Base-by-base conservation (phyloP, 148 eudicot species). In the Fallopia convolvulus region DNA sequence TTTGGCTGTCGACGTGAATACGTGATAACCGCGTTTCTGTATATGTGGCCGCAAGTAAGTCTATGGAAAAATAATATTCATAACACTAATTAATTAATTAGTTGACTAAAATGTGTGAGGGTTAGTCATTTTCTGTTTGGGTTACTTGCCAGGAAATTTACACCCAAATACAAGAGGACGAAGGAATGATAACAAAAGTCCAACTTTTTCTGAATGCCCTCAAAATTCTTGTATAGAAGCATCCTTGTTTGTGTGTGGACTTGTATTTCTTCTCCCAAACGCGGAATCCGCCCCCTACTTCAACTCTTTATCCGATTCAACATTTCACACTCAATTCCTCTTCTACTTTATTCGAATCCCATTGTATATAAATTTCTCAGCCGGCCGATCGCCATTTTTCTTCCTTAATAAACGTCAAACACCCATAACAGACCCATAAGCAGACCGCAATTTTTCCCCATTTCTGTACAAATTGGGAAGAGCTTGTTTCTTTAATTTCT, bases 331-430 rank as follows among this genome's bases (percentile, higher is more conserved):
- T 13, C 72, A 63, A 26, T 26, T 63, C 61, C 20, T 39, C 32
- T 39, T 11, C 36, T 30, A 2, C 70, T 20, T 20, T 23, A 26
- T 61, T 61, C 33, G 13, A 6, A 20, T 30, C 4, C 11, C 2
- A 30, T 68, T 15, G 72, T 68, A 68, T 68, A 68, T 68, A 68
- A 68, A 68, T 36, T 68, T 39, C 20, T 39, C 72, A 32, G 9
- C 8, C 14, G 1, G 32, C 30, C 65, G 65, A 58, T 21, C 11
- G 65, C 65, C 23, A 20, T 58, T 9, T 44, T 58, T 58, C 65
- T 20, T 58, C 30, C 65, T 20, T 23, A 23, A 32, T 63, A 26
- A 9, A 9, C 40, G 18, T 30, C 36, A 11, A 36, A 63, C 63
- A 11, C 63, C 63, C 63, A 56, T 21, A 7, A 55, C 72, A 36